A percentile compares a stretch with the other conserved stretches of the same genome.
Conservation (phyloP, 2,329 filamentous ascomycete genomes). For the Verticillium nubilum region DNA sequence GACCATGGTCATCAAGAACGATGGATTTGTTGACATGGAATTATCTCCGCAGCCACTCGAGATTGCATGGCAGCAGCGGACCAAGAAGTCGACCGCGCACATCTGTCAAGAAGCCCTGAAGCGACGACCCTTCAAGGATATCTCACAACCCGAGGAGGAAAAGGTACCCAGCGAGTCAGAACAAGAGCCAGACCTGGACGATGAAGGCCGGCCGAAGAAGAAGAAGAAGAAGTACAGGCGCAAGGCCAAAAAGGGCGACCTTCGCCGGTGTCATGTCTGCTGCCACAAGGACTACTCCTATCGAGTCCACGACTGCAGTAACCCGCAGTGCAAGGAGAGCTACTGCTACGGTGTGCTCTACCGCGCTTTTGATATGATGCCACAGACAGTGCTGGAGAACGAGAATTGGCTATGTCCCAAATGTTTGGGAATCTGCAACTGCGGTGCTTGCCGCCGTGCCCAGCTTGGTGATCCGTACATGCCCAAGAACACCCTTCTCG, state of each 20-base stretch:
- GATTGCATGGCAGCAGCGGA: conserved; percentile 59
- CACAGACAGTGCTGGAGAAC: conserved; percentile 74
- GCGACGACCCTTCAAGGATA: conserved; percentile 75
- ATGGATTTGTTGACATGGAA: conserved; percentile 60
- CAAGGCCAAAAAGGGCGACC: conserved; percentile 48
- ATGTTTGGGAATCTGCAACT: conserved; percentile 83
- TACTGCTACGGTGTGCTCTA: conserved; percentile 96
- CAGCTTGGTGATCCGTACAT: conserved; percentile 71
- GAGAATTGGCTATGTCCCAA: conserved; percentile 84
- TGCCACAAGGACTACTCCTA: conserved; percentile 74
- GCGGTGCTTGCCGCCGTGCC: conserved; percentile 65
- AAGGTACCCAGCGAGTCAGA: conserved; percentile 41
- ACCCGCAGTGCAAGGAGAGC: conserved; percentile 59
- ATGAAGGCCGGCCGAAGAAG: conserved; percentile 55
- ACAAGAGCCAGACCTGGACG: conserved; percentile 54
- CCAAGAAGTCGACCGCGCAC: conserved; percentile 78
- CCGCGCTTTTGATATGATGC: conserved; percentile 85
- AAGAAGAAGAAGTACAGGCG: conserved; percentile 58
- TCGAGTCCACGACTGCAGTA: conserved; percentile 77
- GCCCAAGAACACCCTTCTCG: conserved; percentile 80
- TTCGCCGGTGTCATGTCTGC: conserved; percentile 74
- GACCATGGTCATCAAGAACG: conserved; percentile 67
- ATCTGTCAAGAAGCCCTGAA: conserved; percentile 89
- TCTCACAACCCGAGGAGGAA: conserved; percentile 53
- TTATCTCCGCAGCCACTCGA: conserved; percentile 66